Evolutionary conservation across 257 asterid species (phyloP), one percentile per base, ranked within the genome.

Genomic region (Paulownia fortunei): DNA sequence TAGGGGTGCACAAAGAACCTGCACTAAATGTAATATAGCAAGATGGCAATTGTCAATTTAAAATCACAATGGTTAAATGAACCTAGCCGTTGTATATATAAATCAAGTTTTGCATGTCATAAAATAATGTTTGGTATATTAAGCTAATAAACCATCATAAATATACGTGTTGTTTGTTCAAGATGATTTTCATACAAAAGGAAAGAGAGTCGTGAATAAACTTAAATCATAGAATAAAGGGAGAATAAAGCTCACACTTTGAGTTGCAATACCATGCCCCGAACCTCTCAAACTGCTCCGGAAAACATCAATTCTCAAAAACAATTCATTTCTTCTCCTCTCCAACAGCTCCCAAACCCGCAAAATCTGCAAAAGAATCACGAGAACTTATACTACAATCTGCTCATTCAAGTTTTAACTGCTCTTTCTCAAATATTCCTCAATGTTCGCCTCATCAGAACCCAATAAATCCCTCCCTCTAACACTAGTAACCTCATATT

Each of bases 401-500:
- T 24, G 13, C 44, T 44, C 4, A 19, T 13, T 55, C 24, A 54
- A 54, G 23, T 61, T 69, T 66, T 41, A 72, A 54, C 74, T 72
- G 67, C 4, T 23, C 23, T 70, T 82, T 76, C 70, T 83, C 81
- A 86, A 49, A 79, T 82, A 88, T 37, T 85, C 85, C 59, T 81
- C 83, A 76, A 87, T 82, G 56, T 78, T 81, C 18, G 2, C 72
- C 18, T 27, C 72, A 69, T 81, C 81, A 24, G 80, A 69, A 58
- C 86, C 83, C 87, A 92, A 52, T 69, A 90, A 85, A 84, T 91
- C 94, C 73, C 86, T 81, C 59, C 93, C 97, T 76, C 88, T 85
- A 37, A 86, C 78, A 81, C 39, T 71, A 46, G 80, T 76, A 72
- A 79, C 81, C 77, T 83, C 89, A 59, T 73, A 78, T 79, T 69